phyloP scores from a whole-genome alignment of 2,329 filamentous ascomycete species.

The Paracoccidioides brasiliensis region DNA sequence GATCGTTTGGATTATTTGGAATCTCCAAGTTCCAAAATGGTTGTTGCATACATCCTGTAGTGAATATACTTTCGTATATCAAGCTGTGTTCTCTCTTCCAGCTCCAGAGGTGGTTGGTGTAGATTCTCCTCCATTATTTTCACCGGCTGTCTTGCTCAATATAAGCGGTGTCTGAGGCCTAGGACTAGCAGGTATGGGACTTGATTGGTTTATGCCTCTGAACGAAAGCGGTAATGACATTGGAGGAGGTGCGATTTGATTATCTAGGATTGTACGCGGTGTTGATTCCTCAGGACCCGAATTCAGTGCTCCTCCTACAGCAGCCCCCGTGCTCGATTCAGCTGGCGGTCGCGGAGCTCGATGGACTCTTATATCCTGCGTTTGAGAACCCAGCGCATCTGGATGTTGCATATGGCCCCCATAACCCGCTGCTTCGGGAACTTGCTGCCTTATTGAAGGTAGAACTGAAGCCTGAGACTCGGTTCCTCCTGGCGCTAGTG shows the following conservation, averaged over 20 bases:
- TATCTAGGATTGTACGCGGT: conserved; percentile 7
- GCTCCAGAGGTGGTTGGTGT: conserved; percentile 1
- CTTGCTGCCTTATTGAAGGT: conserved; percentile 1
- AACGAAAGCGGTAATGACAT: conserved; percentile 5
- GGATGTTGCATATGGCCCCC: not conserved
- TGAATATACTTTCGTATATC: not conserved
- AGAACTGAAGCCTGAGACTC: not conserved
- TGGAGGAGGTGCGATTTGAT: conserved; percentile 4
- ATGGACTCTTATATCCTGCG: conserved; percentile 11
- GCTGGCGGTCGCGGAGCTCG: conserved; percentile 5
- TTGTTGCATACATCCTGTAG: conserved; percentile 1
- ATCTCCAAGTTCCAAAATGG: not conserved
- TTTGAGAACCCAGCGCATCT: conserved; percentile 5
- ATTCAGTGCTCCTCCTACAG: not conserved
- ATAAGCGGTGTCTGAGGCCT: conserved; percentile 2
- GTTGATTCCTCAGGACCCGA: conserved; percentile 8
- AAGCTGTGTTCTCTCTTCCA: not conserved
- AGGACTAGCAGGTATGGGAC: conserved; percentile 2
- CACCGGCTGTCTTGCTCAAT: conserved; percentile 3
- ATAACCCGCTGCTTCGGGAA: not conserved
- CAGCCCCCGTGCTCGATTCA: not conserved
- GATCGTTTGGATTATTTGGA: not conserved
- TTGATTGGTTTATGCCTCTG: conserved; percentile 6
- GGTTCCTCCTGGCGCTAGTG: not conserved
- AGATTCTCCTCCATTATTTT: conserved; percentile 1